Evolutionary conservation across 495 filamentous ascomycete genomes (phyloP).

Genomic region (Neurospora sp.): DNA sequence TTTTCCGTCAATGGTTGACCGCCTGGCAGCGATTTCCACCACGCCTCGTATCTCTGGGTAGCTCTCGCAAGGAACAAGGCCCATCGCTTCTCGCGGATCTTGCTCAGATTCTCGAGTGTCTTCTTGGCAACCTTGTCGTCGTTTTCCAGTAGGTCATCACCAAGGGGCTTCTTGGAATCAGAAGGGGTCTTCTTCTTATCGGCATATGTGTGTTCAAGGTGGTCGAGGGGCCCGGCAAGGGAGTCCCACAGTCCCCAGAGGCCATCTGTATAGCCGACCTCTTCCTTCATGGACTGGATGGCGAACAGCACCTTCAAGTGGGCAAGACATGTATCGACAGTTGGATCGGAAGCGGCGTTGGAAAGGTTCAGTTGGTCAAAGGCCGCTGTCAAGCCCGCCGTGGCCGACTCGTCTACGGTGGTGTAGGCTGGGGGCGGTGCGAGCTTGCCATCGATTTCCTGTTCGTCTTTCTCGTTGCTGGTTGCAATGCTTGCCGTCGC

Average conservation of each 20-base stretch:
- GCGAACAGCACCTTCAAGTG: slow-evolving; percentile 70
- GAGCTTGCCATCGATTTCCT: neutral
- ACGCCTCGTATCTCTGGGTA: slow-evolving; percentile 59
- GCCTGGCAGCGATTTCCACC: slow-evolving; percentile 46
- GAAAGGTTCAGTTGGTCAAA: slow-evolving; percentile 31
- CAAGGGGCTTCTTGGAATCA: neutral
- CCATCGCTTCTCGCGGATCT: slow-evolving; percentile 72
- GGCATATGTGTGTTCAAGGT: slow-evolving; percentile 10
- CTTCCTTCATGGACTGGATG: slow-evolving; percentile 57
- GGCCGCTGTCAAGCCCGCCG: slow-evolving; percentile 26
- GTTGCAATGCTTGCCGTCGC: neutral
- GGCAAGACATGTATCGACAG: slow-evolving; percentile 46
- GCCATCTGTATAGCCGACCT: slow-evolving; percentile 50
- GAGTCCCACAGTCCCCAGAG: slow-evolving; percentile 54
- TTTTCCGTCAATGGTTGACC: slow-evolving; percentile 16
- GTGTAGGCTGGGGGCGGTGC: slow-evolving; percentile 3
- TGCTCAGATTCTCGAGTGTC: slow-evolving; percentile 28
- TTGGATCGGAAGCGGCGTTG: slow-evolving; percentile 15
- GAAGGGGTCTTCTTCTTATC: slow-evolving; percentile 5
- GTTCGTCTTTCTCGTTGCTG: neutral
- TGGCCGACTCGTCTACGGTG: neutral
- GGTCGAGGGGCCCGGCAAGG: slow-evolving; percentile 22
- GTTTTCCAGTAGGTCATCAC: slow-evolving; percentile 10
- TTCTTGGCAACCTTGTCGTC: slow-evolving; percentile 15
- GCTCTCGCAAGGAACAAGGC: slow-evolving; percentile 63